Evolutionary conservation across 1,139 yeast species (phyloP).

Genomic region (Magnusiomyces suaveolens): DNA sequence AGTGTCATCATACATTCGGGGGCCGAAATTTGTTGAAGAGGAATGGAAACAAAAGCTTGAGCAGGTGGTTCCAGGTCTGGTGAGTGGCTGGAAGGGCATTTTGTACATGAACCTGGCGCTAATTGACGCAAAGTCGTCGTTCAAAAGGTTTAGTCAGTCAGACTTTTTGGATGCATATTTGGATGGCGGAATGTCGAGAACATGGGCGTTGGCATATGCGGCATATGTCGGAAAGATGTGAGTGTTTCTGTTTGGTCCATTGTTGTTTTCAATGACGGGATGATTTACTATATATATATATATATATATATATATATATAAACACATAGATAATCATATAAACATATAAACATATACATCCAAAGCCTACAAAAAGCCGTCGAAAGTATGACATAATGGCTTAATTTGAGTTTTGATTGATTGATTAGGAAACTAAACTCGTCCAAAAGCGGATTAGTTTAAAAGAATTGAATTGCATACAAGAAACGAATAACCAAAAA

Average conservation of each 20-base stretch:
- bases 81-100: conserved; percentile 81
- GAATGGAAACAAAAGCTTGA: conserved; percentile 60
- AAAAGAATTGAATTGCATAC: no score
- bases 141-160: conserved; percentile 51
- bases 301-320: no score
- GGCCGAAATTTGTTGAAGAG: conserved; percentile 53
- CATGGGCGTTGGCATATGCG: conserved; percentile 78
- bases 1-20: conserved; percentile 63
- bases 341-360: neutral
- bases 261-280: no score
- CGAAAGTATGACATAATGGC: no score
- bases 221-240: conserved; percentile 37
- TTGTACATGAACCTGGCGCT: conserved; percentile 65
- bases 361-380: no score
- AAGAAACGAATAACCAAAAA: no score
- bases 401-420: no score
- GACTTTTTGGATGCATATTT: conserved; percentile 44
- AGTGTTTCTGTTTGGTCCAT: no score
- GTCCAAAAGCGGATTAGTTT: no score
- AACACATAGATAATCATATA: neutral
- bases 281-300: no score
- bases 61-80: conserved; percentile 42
- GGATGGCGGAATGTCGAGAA: conserved; percentile 80
- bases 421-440: no score
- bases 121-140: conserved; percentile 53